Percentiles rank a stretch among this genome's conserved stretches.
Conservation (phyloP, 169 alveolate genomes). For the Amoebophrya sp. region DNA sequence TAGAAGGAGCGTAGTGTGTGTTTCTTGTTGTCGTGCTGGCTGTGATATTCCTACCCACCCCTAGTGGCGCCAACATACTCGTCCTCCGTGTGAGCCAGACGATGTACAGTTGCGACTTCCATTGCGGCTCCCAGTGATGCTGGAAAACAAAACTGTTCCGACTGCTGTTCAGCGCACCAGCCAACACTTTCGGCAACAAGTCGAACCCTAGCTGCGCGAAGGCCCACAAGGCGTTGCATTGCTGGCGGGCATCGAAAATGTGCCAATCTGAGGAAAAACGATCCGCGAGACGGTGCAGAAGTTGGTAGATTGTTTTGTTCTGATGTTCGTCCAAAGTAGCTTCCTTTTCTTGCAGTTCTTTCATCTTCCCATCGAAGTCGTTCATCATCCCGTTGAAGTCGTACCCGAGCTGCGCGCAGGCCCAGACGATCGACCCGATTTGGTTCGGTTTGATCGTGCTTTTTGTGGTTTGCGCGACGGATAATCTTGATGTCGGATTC, state of each 20-base stretch:
- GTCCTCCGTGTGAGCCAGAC: not conserved
- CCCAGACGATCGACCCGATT: not conserved
- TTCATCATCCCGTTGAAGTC: not conserved
- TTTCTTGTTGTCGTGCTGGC: not conserved
- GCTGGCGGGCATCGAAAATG: not conserved
- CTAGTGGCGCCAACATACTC: not conserved
- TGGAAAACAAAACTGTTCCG: not conserved
- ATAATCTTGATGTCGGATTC: no score
- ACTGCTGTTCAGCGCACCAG: not conserved
- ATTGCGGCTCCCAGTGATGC: not conserved
- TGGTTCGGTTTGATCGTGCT: not conserved
- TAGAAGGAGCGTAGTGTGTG: no score
- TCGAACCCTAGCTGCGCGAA: not conserved
- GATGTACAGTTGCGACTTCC: not conserved
- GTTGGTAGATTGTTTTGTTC: not conserved
- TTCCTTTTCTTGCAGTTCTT: not conserved
- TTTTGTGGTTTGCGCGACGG: not conserved
- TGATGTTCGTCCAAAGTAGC: not conserved
- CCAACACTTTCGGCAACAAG: not conserved
- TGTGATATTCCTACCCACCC: not conserved
- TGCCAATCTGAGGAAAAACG: not conserved
- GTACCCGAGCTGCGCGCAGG: not conserved
- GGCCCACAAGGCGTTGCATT: not conserved
- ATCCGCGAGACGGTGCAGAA: not conserved
- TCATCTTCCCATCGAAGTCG: not conserved